Conservation (phyloP, 441 rosid species). For the Erodium trifolium region DNA sequence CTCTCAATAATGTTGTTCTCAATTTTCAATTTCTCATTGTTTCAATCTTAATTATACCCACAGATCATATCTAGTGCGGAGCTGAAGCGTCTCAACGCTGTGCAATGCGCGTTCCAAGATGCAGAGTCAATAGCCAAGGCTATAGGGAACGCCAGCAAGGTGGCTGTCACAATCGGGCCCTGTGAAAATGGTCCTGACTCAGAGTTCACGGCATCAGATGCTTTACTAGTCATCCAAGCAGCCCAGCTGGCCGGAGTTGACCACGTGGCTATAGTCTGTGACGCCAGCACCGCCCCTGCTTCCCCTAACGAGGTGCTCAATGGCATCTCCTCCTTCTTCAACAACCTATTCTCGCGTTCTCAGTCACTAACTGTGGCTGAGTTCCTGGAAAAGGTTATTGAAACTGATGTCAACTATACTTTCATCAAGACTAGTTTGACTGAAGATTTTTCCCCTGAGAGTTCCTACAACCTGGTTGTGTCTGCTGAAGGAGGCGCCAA, state of each 20-base stretch:
- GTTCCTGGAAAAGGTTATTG: constrained; percentile 52
- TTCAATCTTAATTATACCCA: background rate
- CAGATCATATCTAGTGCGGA: constrained; percentile 83
- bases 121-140: constrained; percentile 84
- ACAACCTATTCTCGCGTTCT: constrained; percentile 48
- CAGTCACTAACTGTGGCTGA: constrained; percentile 51
- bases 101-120: constrained; percentile 56
- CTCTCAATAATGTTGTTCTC: no score
- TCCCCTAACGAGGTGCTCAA: constrained; percentile 60
- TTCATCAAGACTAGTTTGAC: constrained; percentile 67
- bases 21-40: no score
- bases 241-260: constrained; percentile 79
- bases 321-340: constrained; percentile 71
- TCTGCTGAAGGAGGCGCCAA: constrained; percentile 49
- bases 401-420: constrained; percentile 67
- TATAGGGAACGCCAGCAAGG: constrained; percentile 93
- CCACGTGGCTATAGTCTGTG: constrained; percentile 71
- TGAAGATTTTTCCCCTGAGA: constrained; percentile 69
- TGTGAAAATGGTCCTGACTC: constrained; percentile 61
- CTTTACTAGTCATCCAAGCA: constrained; percentile 64
- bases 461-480: constrained; percentile 65
- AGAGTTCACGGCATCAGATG: constrained; percentile 58
- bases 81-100: constrained; percentile 74
- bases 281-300: constrained; percentile 28
- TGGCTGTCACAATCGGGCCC: constrained; percentile 68